phyloP scores from a whole-genome alignment of 164 flowering plant genomes.

The Piper betle region DNA sequence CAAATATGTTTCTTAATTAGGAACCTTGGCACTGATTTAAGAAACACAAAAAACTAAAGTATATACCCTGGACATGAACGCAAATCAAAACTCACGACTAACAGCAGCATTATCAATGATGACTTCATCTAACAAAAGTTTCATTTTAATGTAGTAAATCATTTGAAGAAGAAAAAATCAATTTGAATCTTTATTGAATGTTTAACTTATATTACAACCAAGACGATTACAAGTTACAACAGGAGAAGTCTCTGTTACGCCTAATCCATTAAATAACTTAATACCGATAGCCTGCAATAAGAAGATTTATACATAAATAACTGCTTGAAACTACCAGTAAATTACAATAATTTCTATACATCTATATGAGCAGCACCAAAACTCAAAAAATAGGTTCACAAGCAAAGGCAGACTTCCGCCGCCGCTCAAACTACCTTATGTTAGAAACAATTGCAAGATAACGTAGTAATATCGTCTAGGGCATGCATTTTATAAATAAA shows the following conservation, averaged over 20 bases:
- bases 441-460: neutral
- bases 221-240: conserved; percentile 60
- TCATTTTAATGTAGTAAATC: too few relatives aligned
- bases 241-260: conserved; percentile 86
- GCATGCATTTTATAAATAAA: too few relatives aligned
- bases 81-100: too few relatives aligned
- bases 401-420: conserved; percentile 85
- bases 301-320: neutral
- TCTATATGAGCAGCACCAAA: conserved; percentile 12
- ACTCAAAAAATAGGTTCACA: conserved; percentile 87
- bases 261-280: conserved; percentile 76
- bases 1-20: too few relatives aligned
- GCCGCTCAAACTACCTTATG: conserved; percentile 91
- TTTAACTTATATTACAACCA: conserved; percentile 44
- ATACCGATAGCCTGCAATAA: conserved; percentile 68
- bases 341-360: neutral
- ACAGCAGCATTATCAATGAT: too few relatives aligned
- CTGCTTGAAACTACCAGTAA: neutral
- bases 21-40: too few relatives aligned
- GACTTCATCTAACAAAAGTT: too few relatives aligned
- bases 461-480: too few relatives aligned
- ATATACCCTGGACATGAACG: too few relatives aligned
- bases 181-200: neutral
- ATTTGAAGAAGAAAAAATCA: neutral
- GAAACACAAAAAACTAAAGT: too few relatives aligned